Conservation (phyloP, 1,284 basidiomycete species). For the Sparassis latifolia region DNA sequence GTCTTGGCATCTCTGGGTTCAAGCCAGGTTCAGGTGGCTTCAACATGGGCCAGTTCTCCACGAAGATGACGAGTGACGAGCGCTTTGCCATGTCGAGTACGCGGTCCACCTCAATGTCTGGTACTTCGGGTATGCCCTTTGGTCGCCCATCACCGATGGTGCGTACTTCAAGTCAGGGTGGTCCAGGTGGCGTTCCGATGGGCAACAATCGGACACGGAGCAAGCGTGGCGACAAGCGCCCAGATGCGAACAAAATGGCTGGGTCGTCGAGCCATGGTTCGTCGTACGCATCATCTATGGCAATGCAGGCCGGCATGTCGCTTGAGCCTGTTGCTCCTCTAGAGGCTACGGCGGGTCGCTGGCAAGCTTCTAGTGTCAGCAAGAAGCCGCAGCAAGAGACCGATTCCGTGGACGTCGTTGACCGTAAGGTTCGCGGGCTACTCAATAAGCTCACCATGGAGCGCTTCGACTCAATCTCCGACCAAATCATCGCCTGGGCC, state of each 20-base stretch:
- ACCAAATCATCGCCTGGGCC: slow-evolving; percentile 59
- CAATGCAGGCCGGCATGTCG: slow-evolving; percentile 13
- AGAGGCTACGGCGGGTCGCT: slow-evolving; percentile 74
- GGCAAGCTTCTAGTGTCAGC: slow-evolving; percentile 38
- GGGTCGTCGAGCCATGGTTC: slow-evolving; percentile 16
- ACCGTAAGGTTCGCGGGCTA: slow-evolving; percentile 89
- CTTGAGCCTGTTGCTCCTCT: slow-evolving; percentile 68
- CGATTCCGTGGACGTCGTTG: slow-evolving; percentile 80
- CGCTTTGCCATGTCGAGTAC: slow-evolving; percentile 48
- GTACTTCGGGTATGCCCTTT: slow-evolving; percentile 37
- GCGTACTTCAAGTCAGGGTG: slow-evolving; percentile 74
- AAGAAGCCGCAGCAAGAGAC: slow-evolving; percentile 41
- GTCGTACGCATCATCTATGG: slow-evolving; percentile 8
- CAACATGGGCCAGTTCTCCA: slow-evolving; percentile 73
- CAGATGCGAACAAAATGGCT: slow-evolving; percentile 32
- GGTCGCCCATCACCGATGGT: slow-evolving; percentile 51
- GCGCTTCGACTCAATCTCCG: slow-evolving; percentile 89
- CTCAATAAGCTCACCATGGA: slow-evolving; percentile 98
- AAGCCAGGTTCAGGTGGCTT: slow-evolving; percentile 41
- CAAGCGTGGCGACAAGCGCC: slow-evolving; percentile 62
- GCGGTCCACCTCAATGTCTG: slow-evolving; percentile 31
- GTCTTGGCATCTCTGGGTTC: slow-evolving; percentile 48
- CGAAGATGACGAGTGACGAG: slow-evolving; percentile 64
- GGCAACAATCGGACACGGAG: slow-evolving; percentile 60
- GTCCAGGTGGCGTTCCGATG: slow-evolving; percentile 42